These are phyloP conservation scores for Themeda triandra DNA, from an alignment of 176 grass and related monocot species.

Conservation along the genomic window DNA sequence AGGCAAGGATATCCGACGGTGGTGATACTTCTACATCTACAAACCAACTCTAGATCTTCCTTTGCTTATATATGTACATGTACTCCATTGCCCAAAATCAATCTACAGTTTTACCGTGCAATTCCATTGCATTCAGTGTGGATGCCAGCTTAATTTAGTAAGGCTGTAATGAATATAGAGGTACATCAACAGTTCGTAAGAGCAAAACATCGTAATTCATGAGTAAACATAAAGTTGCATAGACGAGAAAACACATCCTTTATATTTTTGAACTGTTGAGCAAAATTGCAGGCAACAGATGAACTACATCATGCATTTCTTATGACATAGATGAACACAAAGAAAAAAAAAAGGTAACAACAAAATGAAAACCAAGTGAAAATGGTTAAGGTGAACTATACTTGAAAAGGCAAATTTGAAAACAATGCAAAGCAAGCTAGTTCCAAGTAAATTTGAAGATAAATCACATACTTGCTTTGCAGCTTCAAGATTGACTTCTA, in stretches of 20 bases:
- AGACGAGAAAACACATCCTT: not conserved
- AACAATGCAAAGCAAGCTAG: constrained; percentile 21
- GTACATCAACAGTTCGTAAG: not conserved
- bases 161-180: not conserved
- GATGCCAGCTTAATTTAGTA: not conserved
- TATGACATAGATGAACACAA: not conserved
- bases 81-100: not conserved
- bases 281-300: not conserved
- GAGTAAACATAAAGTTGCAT: not conserved
- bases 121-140: not conserved
- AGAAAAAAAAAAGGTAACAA: not conserved
- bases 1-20: too few species aligned
- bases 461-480: constrained; percentile 84
- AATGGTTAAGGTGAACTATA: constrained; percentile 3
- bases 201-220: not conserved
- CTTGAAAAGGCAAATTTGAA: not conserved
- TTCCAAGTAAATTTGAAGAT: constrained; percentile 16
- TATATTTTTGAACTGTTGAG: not conserved
- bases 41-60: not conserved
- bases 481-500: constrained; percentile 91
- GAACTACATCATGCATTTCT: not conserved
- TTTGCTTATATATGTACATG: not conserved
- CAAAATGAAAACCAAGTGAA: not conserved
- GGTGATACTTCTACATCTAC: too few species aligned
- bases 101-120: not conserved